A percentile compares a stretch with the other conserved stretches of the same genome.
Conservation (phyloP, 2,329 filamentous ascomycete genomes). For the Byssothecium circinans region DNA sequence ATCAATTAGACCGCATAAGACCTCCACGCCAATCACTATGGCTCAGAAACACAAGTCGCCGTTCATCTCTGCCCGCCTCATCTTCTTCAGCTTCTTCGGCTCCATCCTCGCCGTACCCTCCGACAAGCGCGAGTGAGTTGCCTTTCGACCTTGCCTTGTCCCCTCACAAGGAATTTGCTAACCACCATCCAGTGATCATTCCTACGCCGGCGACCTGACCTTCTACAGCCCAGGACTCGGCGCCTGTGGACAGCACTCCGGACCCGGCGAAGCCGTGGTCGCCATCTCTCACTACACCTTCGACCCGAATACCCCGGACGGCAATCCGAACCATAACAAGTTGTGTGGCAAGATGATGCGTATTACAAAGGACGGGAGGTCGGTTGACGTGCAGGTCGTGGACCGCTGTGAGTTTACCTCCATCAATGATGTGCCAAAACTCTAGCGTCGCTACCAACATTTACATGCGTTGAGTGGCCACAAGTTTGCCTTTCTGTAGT, state of each 20-base stretch:
- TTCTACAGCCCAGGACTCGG: constrained; percentile 70
- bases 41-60: constrained; percentile 42
- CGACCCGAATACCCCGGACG: constrained; percentile 57
- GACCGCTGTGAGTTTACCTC: constrained; percentile 60
- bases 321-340: constrained; percentile 63
- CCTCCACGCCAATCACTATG: constrained; percentile 39
- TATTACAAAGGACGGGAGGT: constrained; percentile 55
- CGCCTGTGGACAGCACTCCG: constrained; percentile 65
- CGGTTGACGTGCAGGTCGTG: constrained; percentile 65
- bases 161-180: not conserved
- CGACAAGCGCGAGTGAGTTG: constrained; percentile 13
- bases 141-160: not conserved
- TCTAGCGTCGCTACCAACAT: not conserved
- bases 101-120: constrained; percentile 45
- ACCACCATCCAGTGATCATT: constrained; percentile 48
- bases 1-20: constrained; percentile 39
- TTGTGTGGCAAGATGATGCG: constrained; percentile 70
- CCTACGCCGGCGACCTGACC: constrained; percentile 66
- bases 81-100: constrained; percentile 41
- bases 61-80: constrained; percentile 39
- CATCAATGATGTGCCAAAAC: not conserved
- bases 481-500: not conserved
- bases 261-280: constrained; percentile 61
- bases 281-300: constrained; percentile 69
- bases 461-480: not conserved